Conservation (phyloP, 2,329 filamentous ascomycete genomes). For the Phyllosticta citriasiana region DNA sequence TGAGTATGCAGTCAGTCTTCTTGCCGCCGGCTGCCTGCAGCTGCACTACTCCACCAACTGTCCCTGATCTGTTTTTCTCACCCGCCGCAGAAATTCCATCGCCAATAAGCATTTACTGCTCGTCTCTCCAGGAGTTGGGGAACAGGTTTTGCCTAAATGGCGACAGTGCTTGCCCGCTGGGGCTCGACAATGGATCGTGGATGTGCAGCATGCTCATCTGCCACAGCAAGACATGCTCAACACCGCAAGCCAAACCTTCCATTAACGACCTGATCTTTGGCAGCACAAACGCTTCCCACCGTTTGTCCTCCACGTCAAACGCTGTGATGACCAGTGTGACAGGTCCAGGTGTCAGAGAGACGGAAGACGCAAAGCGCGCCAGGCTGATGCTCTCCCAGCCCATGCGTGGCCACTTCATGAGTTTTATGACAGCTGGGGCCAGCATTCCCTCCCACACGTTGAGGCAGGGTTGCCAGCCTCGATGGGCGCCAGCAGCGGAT, state of each 20-base stretch:
- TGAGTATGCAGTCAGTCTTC: not conserved
- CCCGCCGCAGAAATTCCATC: not conserved
- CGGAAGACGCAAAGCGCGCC: not conserved
- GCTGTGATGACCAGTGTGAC: not conserved
- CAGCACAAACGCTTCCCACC: not conserved
- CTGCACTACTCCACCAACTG: not conserved
- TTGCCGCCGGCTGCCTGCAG: not conserved
- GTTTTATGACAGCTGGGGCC: not conserved
- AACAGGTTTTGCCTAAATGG: not conserved
- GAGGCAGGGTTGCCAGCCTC: not conserved
- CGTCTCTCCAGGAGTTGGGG: not conserved
- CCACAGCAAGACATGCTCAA: not conserved
- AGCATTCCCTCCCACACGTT: not conserved
- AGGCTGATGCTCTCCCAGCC: not conserved
- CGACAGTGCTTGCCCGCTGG: too few species aligned
- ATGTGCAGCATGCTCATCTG: not conserved
- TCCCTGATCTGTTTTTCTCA: not conserved
- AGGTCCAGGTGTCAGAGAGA: not conserved
- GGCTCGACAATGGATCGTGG: not conserved
- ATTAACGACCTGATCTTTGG: not conserved
- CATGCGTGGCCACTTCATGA: not conserved
- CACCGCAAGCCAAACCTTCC: not conserved
- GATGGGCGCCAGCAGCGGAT: not conserved
- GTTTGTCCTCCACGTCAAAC: not conserved
- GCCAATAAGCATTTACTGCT: not conserved